Evolutionary conservation across 202 grass and related monocot genomes (phyloP).

Genomic region (Dendrocalamus latiflorus): DNA sequence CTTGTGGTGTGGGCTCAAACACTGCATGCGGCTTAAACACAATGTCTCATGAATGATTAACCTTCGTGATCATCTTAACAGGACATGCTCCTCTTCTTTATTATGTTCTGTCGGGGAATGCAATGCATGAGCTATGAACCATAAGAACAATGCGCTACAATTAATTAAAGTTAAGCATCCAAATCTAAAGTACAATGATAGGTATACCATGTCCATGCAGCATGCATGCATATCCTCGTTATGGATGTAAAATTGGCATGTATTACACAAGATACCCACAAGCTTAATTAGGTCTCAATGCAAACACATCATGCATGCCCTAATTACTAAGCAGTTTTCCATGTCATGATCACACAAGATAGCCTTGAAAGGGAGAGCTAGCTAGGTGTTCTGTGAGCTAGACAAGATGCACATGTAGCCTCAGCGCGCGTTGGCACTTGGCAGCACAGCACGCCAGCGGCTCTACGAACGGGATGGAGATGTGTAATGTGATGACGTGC

Average conservation of each 20-base stretch:
- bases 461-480: no score
- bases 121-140: not conserved
- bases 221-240: not conserved
- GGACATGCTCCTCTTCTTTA: not conserved
- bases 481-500: no score
- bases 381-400: no score
- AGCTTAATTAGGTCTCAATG: no score
- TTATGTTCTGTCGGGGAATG: not conserved
- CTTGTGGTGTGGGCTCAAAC: not conserved
- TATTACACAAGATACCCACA: not conserved
- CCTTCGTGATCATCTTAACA: not conserved
- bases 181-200: not conserved
- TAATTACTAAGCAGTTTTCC: no score
- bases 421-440: no score
- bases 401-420: no score
- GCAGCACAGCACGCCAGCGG: no score
- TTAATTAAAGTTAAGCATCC: not conserved
- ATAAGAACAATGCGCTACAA: conserved; percentile 12
- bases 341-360: no score
- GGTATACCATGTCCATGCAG: not conserved
- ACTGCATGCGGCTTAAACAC: conserved; percentile 4
- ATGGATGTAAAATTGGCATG: not conserved
- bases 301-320: no score
- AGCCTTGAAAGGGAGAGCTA: no score
- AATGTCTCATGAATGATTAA: not conserved